phyloP scores from a whole-genome alignment of 2,329 filamentous ascomycete genomes.

The Corynespora cassiicola region DNA sequence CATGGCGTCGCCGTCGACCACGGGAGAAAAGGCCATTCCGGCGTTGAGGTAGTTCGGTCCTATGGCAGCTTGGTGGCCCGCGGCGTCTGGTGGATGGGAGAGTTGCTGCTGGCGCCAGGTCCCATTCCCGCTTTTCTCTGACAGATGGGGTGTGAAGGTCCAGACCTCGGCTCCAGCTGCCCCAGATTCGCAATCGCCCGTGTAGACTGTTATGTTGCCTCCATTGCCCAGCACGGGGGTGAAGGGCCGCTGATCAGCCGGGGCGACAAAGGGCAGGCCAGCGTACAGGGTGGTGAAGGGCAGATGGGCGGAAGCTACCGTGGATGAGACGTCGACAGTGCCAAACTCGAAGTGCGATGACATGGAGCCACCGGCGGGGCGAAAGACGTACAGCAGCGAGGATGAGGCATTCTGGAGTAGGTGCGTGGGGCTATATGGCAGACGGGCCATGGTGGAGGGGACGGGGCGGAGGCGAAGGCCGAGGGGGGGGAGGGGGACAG shows the following conservation, averaged over 20 bases:
- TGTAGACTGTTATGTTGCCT: conserved; percentile 75
- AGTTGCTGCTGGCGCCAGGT: conserved; percentile 60
- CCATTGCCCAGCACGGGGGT: conserved; percentile 70
- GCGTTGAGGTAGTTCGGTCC: conserved; percentile 65
- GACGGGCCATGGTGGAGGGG: conserved; percentile 41
- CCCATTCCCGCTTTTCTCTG: conserved; percentile 55
- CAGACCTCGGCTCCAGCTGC: conserved; percentile 66
- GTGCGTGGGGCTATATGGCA: conserved; percentile 81
- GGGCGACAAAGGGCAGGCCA: conserved; percentile 68
- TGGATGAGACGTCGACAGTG: conserved; percentile 69
- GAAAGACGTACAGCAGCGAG: conserved; percentile 75
- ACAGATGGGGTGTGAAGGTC: conserved; percentile 64
- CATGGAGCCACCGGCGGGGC: conserved; percentile 56
- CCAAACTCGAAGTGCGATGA: conserved; percentile 62
- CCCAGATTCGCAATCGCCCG: conserved; percentile 71
- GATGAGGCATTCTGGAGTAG: conserved; percentile 67
- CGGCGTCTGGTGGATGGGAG: conserved; percentile 38
- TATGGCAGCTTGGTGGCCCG: conserved; percentile 40
- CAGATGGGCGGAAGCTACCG: conserved; percentile 56
- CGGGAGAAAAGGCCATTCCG: conserved; percentile 72
- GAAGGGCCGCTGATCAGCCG: conserved; percentile 63
- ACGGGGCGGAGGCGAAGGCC: conserved; percentile 10
- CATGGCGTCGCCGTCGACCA: conserved; percentile 60
- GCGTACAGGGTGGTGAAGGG: conserved; percentile 58
- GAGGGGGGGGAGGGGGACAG: no score